A percentile compares a stretch with the other conserved stretches of the same genome.
These are phyloP conservation scores for Carnegiea gigantea DNA, from an alignment of 179 eudicot genomes.

Conservation along the genomic window DNA sequence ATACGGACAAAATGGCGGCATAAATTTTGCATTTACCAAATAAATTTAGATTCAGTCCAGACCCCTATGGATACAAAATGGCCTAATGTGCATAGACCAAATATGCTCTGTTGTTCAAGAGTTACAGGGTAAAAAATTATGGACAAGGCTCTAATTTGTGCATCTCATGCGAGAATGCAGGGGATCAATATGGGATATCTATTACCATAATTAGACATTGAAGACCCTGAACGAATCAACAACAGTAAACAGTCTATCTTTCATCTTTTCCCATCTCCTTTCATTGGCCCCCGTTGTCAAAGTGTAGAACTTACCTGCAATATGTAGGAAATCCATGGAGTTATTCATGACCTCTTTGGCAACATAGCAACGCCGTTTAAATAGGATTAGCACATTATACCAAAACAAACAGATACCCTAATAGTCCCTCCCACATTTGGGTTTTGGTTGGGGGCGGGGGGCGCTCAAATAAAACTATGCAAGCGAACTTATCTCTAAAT, in stretches of 20 bases:
- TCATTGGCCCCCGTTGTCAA: slow-evolving; percentile 93
- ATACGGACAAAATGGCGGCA: not conserved
- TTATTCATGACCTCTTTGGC: slow-evolving; percentile 19
- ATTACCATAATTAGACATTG: slow-evolving; percentile 43
- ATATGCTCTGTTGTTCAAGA: slow-evolving; percentile 11
- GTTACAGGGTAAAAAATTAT: slow-evolving; percentile 2
- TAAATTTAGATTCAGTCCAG: slow-evolving; percentile 18
- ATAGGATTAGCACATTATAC: slow-evolving; percentile 36
- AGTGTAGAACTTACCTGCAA: slow-evolving; percentile 87
- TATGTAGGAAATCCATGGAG: not conserved
- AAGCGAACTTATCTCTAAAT: not conserved
- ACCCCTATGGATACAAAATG: not conserved
- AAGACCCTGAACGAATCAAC: slow-evolving; percentile 82
- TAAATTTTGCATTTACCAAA: not conserved
- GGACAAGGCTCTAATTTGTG: slow-evolving; percentile 25
- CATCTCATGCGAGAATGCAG: slow-evolving; percentile 23
- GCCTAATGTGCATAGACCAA: slow-evolving; percentile 18
- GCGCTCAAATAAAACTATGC: not conserved
- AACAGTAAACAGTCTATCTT: slow-evolving; percentile 74
- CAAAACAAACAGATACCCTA: slow-evolving; percentile 18
- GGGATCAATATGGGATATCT: slow-evolving; percentile 26
- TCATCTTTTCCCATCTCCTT: slow-evolving; percentile 96
- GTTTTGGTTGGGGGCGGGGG: not conserved
- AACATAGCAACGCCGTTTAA: not conserved
- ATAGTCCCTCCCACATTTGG: not conserved